Conservation (phyloP, 1,139 yeast genomes). For the Geotrichum candidum region DNA sequence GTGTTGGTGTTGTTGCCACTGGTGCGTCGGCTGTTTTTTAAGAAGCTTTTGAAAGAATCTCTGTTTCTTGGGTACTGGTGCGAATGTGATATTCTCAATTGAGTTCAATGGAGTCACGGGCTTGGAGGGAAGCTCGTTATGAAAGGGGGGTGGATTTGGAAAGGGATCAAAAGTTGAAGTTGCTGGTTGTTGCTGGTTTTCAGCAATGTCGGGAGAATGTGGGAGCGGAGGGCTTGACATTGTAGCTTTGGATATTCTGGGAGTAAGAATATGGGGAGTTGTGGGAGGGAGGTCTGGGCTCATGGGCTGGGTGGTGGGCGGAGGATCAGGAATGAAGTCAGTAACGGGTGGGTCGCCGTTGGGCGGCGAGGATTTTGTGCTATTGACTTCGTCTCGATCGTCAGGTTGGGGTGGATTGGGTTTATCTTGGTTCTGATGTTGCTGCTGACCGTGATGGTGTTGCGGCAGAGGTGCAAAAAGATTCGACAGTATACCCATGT, state of each 20-base stretch:
- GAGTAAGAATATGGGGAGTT: background rate
- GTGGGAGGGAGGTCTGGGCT: background rate
- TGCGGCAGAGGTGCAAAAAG: background rate
- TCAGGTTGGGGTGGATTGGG: background rate
- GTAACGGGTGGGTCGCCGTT: background rate
- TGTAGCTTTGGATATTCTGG: background rate
- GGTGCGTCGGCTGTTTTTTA: conserved; percentile 1
- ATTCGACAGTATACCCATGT: background rate
- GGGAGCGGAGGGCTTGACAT: background rate
- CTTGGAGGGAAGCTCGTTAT: background rate
- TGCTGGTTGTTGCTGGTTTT: background rate
- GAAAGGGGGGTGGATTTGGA: background rate
- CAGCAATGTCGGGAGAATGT: background rate
- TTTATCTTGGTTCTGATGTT: background rate
- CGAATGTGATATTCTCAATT: background rate
- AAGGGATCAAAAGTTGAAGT: background rate
- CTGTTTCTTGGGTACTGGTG: background rate
- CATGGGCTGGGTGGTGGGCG: background rate
- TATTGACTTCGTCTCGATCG: background rate
- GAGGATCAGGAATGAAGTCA: background rate
- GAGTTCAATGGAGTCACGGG: background rate
- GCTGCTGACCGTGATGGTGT: background rate
- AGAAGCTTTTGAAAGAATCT: background rate
- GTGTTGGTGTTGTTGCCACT: background rate
- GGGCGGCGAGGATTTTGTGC: background rate